Evolutionary conservation across 129 eudicot species (phyloP), one percentile per base, ranked within the genome.

Genomic region (Sambucus nigra): DNA sequence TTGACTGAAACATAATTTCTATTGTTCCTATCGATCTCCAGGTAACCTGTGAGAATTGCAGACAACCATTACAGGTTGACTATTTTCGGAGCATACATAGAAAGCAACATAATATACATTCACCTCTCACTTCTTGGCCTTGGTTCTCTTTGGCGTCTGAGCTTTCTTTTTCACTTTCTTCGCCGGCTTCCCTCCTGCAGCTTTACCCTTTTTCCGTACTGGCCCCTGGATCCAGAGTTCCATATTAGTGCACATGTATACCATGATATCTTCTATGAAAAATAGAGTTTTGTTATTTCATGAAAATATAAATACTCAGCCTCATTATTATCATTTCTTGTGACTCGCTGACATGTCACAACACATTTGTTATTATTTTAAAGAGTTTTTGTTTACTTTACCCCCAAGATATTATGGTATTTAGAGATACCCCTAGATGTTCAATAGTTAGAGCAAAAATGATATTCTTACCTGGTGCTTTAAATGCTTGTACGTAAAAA

Each of bases 131-230:
- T 82, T 85, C 78, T 76, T 91, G 40, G 74, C 24, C 80, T 82
- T 91, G 76, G 74, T 74, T 79, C 77, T 91, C 77, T 81, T 81
- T 5, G 80, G 51, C 57, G 65, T 84, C 53, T 81, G 93, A 61
- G 93, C 56, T 74, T 85, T 91, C 80, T 73, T 81, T 69, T 65
- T 80, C n/a, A 55, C 70, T 70, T 78, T 91, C 84, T 80, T 91
- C 39, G 73, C 50, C 25, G 76, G 79, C 84, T 84, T 84, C 44
- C 64, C 85, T 61, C 57, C 84, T 25, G 68, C 72, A 31, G 73
- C 57, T 64, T 81, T 89, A 24, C 75, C 81, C 78, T 85, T 91
- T 65, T 75, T 85, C 62, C 59, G 68, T 59, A 64, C 49, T 26
- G 66, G 39, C 9, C 73, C 93, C 97, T 89, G 79, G 53, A 76